Evolutionary conservation across 2,329 filamentous ascomycete genomes (phyloP), one percentile per base, ranked within the genome.

Genomic region (Fusarium buxicola): DNA sequence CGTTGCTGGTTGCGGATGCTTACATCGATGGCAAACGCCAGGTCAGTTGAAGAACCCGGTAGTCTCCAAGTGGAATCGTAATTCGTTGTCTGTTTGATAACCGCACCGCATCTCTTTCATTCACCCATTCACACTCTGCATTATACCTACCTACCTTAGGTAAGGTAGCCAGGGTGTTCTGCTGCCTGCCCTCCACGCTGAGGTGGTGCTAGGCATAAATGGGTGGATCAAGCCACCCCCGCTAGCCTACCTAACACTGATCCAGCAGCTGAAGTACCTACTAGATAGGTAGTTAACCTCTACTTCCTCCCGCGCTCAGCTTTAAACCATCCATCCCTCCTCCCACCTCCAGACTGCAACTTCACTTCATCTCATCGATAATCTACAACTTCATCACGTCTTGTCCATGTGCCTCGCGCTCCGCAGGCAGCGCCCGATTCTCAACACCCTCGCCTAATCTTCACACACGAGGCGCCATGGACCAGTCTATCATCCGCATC

Each of bases 401-500:
- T 52, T 35, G 28, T 61, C 59, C 56, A 67, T 60, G 66, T 41
- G 58, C 55, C 52, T 61, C 52, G 52, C 45, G 30, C 39, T 51
- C 30, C 32, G 47, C 55, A 53, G 50, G 41, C 39, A 55, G 32
- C 25, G 31, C 40, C 18, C 30, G 24, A 8, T 28, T 9, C 16
- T 21, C 30, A 24, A 44, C 9, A 49, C 11, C 36, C 30, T 28
- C 32, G 46, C 21, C 13, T 48, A 34, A 52, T 53, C 57, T 69
- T 61, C 59, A 58, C 45, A 40, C 28, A 57, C 54, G 40, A 61
- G 65, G 47, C 71, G 66, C 63, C 66, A 77, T 78, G 76, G 92
- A 95, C 77, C 92, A 96, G 77, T 92, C 91, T 58, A 92, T 96
- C 71, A 89, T 96, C 69, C 90, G 92, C 65, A 94, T 96, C 77